A percentile compares a stretch with the other conserved stretches of the same genome.
These are phyloP conservation scores for Mariannaea sp. DNA, from an alignment of 2,329 filamentous ascomycete genomes.

Conservation along the genomic window DNA sequence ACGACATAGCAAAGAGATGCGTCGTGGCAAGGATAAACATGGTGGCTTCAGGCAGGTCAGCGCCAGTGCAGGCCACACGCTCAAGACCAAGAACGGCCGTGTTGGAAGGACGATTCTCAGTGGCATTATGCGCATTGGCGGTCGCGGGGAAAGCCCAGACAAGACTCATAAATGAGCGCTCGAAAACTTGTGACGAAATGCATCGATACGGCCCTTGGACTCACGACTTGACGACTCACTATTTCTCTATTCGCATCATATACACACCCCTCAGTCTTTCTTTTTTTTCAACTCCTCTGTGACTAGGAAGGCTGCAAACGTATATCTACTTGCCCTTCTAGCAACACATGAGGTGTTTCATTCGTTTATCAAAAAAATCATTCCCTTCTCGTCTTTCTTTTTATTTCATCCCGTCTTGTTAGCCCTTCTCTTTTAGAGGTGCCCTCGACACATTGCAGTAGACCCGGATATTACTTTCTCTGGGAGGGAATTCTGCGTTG, in stretches of 20 bases:
- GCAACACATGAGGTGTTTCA: neutral
- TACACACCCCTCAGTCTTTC: constrained; percentile 13
- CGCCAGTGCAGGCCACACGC: constrained; percentile 39
- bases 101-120: constrained; percentile 50
- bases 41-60: constrained; percentile 38
- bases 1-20: constrained; percentile 42
- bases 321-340: neutral
- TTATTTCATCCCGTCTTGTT: neutral
- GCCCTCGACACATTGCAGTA: neutral
- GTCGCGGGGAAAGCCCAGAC: constrained; percentile 48
- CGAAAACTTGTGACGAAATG: constrained; percentile 10
- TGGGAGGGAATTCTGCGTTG: neutral
- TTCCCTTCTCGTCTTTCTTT: neutral
- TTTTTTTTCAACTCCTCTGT: constrained; percentile 7
- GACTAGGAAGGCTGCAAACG: no score
- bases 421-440: neutral
- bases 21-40: constrained; percentile 38
- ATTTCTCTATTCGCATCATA: constrained; percentile 12
- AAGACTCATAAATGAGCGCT: constrained; percentile 32
- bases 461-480: neutral
- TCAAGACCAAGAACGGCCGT: constrained; percentile 46
- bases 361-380: neutral
- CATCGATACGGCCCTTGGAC: constrained; percentile 17
- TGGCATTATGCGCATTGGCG: constrained; percentile 52
- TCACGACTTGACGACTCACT: constrained; percentile 19